Evolutionary conservation across 106 monocot genomes (phyloP).

Genomic region (Hemerocallis citrina): DNA sequence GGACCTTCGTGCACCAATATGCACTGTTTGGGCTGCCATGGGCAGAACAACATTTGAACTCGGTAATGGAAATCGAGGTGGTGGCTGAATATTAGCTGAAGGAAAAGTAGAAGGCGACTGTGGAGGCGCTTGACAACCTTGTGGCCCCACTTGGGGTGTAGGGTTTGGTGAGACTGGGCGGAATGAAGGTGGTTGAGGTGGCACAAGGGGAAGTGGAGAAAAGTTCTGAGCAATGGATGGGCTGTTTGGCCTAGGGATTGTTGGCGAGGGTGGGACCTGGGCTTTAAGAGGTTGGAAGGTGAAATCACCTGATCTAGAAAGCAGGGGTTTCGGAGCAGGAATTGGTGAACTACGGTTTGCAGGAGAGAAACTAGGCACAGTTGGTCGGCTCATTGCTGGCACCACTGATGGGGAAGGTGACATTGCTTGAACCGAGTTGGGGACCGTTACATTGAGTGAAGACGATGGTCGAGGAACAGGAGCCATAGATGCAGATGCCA

Average conservation of each 20-base stretch:
- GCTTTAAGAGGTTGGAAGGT: constrained; percentile 64
- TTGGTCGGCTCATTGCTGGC: constrained; percentile 7
- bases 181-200: constrained; percentile 37
- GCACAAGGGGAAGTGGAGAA: constrained; percentile 2
- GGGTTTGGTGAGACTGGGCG: constrained; percentile 35
- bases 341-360: constrained; percentile 3
- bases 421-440: constrained; percentile 14
- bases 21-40: not conserved
- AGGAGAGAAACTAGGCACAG: constrained; percentile 17
- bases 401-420: constrained; percentile 9
- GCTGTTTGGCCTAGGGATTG: constrained; percentile 11
- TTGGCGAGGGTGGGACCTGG: constrained; percentile 17
- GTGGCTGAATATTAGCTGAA: not conserved
- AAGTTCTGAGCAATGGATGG: constrained; percentile 1
- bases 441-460: constrained; percentile 1
- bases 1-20: constrained; percentile 7
- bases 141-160: constrained; percentile 2
- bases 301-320: constrained; percentile 51
- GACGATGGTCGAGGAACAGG: constrained; percentile 4
- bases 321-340: constrained; percentile 30
- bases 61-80: constrained; percentile 23
- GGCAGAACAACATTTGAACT: constrained; percentile 6
- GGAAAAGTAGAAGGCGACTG: no score
- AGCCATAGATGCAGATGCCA: constrained; percentile 10
- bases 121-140: no score